Evolutionary conservation across 1,139 yeast species (phyloP).

Genomic region (Yamadazyma dushanensis): DNA sequence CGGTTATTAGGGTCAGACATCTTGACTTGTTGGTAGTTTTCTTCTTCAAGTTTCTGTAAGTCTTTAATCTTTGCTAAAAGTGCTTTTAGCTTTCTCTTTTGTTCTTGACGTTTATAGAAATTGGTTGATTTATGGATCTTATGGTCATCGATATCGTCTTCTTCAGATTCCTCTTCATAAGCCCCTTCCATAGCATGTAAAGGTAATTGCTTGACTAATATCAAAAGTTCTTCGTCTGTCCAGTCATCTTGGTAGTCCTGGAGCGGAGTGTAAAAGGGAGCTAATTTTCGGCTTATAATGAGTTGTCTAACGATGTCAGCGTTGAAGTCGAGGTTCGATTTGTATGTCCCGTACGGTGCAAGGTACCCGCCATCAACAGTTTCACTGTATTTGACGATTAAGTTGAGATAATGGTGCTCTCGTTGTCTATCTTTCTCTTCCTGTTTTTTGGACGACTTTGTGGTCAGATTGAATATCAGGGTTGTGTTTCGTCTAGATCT

Average conservation of each 20-base stretch:
- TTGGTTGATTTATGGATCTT: conserved; percentile 53
- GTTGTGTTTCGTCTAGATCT: conserved; percentile 15
- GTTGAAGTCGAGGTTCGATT: conserved; percentile 71
- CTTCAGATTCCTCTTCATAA: conserved; percentile 55
- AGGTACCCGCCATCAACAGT: conserved; percentile 76
- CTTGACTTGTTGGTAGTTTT: conserved; percentile 43
- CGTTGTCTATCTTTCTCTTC: conserved; percentile 53
- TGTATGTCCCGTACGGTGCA: conserved; percentile 89
- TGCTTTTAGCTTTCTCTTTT: conserved; percentile 49
- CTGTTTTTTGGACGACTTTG: conserved; percentile 29
- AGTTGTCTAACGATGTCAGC: conserved; percentile 67
- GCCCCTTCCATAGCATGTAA: conserved; percentile 63
- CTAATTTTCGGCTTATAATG: conserved; percentile 60
- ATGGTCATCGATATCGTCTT: conserved; percentile 57
- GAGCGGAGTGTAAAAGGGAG: conserved; percentile 90
- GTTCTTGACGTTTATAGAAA: conserved; percentile 55
- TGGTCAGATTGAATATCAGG: conserved; percentile 11
- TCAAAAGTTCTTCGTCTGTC: conserved; percentile 69
- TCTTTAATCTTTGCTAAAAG: conserved; percentile 49
- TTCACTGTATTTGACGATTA: conserved; percentile 59
- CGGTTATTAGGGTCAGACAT: conserved; percentile 14
- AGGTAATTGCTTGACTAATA: conserved; percentile 52
- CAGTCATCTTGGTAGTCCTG: conserved; percentile 77
- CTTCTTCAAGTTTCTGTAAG: conserved; percentile 57
- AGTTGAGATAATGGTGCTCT: conserved; percentile 54